Evolutionary conservation across 441 rosid genomes (phyloP).

Genomic region (Bocquillonia castaneifolia): DNA sequence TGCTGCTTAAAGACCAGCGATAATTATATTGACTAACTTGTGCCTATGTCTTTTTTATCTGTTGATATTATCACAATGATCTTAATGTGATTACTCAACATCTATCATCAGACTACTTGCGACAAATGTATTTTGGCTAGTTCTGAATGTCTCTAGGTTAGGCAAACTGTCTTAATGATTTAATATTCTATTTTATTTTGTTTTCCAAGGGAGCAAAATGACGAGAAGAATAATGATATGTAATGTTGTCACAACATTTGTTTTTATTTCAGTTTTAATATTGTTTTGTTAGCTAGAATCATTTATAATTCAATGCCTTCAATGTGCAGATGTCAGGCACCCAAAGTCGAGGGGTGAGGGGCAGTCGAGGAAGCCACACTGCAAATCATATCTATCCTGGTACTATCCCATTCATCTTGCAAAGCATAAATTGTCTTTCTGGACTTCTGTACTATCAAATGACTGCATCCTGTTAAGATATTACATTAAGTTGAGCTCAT

Average conservation of each 20-base stretch:
- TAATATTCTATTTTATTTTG: neutral
- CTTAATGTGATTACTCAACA: neutral
- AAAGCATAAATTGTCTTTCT: neutral
- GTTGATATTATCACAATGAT: neutral
- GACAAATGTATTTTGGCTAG: neutral
- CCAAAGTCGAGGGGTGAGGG: conserved; percentile 43
- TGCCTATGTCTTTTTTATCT: neutral
- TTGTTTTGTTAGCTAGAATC: neutral
- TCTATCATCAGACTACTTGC: neutral
- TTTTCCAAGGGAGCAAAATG: neutral
- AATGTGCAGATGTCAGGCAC: conserved; percentile 43
- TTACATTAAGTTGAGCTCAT: neutral
- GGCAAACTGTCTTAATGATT: neutral
- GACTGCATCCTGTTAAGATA: neutral
- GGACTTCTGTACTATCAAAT: neutral
- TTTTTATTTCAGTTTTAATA: neutral
- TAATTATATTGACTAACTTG: neutral
- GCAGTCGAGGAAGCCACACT: conserved; percentile 48
- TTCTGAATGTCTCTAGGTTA: neutral
- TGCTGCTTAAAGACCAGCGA: neutral
- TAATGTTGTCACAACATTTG: neutral
- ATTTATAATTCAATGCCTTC: conserved; percentile 12
- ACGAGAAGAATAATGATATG: neutral
- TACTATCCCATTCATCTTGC: conserved; percentile 8
- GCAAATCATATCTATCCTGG: conserved; percentile 41